Base-by-base conservation (phyloP, 208 protist species). In the Vickermania spadyakhi region DNA sequence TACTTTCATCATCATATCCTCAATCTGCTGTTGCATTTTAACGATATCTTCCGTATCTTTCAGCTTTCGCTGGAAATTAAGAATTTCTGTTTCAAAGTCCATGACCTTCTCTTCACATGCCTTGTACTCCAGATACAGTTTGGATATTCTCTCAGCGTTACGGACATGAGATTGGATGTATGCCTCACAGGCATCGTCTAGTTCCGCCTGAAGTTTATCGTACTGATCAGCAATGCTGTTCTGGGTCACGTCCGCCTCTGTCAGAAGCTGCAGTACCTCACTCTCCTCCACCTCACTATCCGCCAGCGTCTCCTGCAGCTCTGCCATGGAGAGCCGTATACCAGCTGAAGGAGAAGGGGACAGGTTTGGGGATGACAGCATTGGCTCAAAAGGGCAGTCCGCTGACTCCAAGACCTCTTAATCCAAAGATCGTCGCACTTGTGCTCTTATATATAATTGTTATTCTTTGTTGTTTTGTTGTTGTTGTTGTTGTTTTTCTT, bases 31-130 rank as follows among this genome's bases (percentile, higher is more conserved):
- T 66, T 91, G 84, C 87, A 94, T 91, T 26, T 74, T 69, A 1
- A 84, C 84, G 30, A 94, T 89, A 42, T 90, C 82, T 26, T 86
- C 82, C 1, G 77, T 83, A 28, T 83, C 79, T n/a, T 82, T 76
- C 3, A 94, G 64, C 42, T 75, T 73, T 31, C 76, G 75, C 73
- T 89, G 84, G 64, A 91, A 89, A 5, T 66, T 62, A n/a, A 94
- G 61, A 68, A 94, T 94, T 55, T 87, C 79, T 25, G 75, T 76
- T 49, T 94, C 87, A 60, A 94, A 94, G 36, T 77, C 70, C 28
- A 89, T 73, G n/a, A 94, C 66, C 54, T 87, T 75, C 31, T 77
- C 58, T 63, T 94, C 87, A 61, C 79, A 91, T 31, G 58, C 72
- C 26, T 62, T 64, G 62, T 87, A 76, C 29, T 85, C 79, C 60